Evolutionary conservation across 176 grass and related monocot species (phyloP).

Genomic region (Zizania latifolia): DNA sequence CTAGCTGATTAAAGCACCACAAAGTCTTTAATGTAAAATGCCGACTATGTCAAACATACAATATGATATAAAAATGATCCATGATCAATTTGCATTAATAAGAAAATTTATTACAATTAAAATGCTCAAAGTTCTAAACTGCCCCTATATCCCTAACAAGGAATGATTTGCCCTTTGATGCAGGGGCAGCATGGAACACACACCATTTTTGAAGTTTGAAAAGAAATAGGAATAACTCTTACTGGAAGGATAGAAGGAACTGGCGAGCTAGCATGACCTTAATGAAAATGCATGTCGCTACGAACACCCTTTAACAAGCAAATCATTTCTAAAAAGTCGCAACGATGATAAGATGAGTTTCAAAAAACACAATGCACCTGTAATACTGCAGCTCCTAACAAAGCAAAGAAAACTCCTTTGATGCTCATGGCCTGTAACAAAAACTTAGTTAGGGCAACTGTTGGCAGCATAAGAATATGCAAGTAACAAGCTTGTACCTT

Average conservation of each 20-base stretch:
- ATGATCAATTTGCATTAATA: neutral
- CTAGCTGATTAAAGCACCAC: neutral
- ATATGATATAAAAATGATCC: neutral
- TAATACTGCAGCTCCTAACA: constrained; percentile 63
- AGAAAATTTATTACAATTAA: neutral
- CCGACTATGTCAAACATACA: neutral
- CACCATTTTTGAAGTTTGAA: neutral
- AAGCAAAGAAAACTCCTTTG: constrained; percentile 60
- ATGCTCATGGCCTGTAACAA: constrained; percentile 62
- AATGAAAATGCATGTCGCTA: constrained; percentile 1
- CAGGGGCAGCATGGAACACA: neutral
- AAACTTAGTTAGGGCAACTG: constrained; percentile 15
- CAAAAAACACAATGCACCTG: constrained; percentile 42
- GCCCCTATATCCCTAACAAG: neutral
- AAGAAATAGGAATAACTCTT: neutral
- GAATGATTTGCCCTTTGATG: neutral
- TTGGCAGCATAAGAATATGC: constrained; percentile 24
- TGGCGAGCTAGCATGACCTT: neutral
- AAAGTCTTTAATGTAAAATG: neutral
- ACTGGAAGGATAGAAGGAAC: neutral
- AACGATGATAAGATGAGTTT: neutral
- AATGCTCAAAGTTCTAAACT: neutral
- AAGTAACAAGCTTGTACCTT: constrained; percentile 49
- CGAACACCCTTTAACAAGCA: neutral
- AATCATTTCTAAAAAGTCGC: neutral